Evolutionary conservation across 495 filamentous ascomycete species (phyloP), one percentile per base, ranked within the genome.

Genomic region (Aspergillus leporis): DNA sequence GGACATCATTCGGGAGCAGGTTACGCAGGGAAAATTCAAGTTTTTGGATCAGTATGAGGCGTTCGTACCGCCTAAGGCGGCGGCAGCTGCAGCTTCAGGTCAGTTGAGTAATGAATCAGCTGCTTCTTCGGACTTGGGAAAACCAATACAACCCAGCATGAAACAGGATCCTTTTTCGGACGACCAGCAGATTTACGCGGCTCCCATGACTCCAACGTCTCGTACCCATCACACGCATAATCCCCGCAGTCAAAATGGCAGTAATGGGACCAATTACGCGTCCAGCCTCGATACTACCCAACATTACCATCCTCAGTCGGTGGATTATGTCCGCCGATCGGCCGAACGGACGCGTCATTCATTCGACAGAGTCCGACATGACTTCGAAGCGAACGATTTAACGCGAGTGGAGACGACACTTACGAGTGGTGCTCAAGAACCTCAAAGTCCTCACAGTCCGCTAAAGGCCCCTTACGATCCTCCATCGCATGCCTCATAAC

Each of bases 1-100:
- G 53, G 95, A 99, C 70, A 96, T 99, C 65, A 87, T 99, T 65
- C 90, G 95, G 31, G 95, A 99, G 73, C 90, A 96, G 75, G 82
- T 94, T 54, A 84, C 84, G 46, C 81, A 83, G 64, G 94, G 94
- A 55, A 86, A 87, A 61, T 97, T 91, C 72, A 83, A 87, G 61
- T 81, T 89, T 68, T 78, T 90, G 28, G 82, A 89, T 46, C 72
- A 81, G 51, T 71, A 71, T 53, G 76, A 83, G 66, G 72, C 65
- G 21, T 72, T 74, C 58, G 58, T 85, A 25, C 73, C 73, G 3
- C 74, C 73, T 0, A 68, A 73, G 54, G 62, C 61, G 32, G 66
- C 43, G 18, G 61, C 53, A 12, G 53, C 56, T 28, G 60, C 52
- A n/a, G 46, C 59, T 28, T 59, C 62, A 50, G 47, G 54, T 34